Evolutionary conservation across 257 asterid species (phyloP).

Genomic region (Haberlea rhodopensis): DNA sequence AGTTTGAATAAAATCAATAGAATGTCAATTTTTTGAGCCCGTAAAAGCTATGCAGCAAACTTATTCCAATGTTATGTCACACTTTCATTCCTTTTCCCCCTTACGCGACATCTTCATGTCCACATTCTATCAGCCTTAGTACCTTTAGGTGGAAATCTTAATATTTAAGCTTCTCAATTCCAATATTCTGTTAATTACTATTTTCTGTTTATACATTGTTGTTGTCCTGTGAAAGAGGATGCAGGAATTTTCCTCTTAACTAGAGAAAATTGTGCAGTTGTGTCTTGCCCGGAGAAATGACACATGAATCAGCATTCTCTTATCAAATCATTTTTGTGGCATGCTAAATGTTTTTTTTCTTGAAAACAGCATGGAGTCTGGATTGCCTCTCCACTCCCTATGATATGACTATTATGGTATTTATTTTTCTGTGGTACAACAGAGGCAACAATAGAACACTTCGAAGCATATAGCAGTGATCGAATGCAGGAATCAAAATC

Average conservation of each 20-base stretch:
- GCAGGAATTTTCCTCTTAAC: neutral
- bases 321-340: too few relatives aligned
- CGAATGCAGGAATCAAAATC: too few relatives aligned
- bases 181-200: neutral
- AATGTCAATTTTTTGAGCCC: neutral
- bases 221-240: too few relatives aligned
- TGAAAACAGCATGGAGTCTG: neutral
- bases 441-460: constrained; percentile 28
- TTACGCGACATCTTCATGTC: neutral
- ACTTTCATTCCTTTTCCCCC: neutral
- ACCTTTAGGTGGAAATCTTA: neutral
- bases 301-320: neutral
- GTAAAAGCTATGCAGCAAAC: neutral
- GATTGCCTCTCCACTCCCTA: neutral
- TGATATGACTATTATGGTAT: neutral
- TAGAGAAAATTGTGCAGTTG: too few relatives aligned
- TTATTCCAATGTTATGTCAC: neutral
- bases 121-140: neutral
- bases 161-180: neutral
- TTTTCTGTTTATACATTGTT: too few relatives aligned
- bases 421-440: constrained; percentile 18
- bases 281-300: too few relatives aligned
- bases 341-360: neutral
- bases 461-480: constrained; percentile 26
- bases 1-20: neutral